A percentile compares a stretch with the other conserved stretches of the same genome.
These are phyloP conservation scores for Lentinula sp. DNA, from an alignment of 768 basidiomycete species.

Conservation along the genomic window DNA sequence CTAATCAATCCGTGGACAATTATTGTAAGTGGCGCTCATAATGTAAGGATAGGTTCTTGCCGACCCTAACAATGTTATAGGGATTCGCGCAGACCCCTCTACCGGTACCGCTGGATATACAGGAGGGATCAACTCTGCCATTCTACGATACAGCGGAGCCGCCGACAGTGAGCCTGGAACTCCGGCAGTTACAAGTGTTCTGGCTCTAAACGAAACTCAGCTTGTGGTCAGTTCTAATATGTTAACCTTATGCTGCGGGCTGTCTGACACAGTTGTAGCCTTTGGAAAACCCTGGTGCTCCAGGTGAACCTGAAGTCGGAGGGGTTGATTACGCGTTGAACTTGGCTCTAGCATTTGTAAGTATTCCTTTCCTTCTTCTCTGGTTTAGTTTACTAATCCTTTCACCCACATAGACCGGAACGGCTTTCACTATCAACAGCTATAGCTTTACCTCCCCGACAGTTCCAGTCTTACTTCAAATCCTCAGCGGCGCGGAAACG, in stretches of 20 bases:
- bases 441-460: slow-evolving; percentile 29
- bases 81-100: slow-evolving; percentile 28
- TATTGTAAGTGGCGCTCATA: slow-evolving; percentile 23
- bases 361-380: not conserved
- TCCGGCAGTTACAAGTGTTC: not conserved
- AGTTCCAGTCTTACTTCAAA: slow-evolving; percentile 51
- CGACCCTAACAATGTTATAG: slow-evolving; percentile 3
- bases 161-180: slow-evolving; percentile 23
- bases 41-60: not conserved
- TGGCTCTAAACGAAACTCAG: slow-evolving; percentile 20
- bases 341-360: slow-evolving; percentile 14
- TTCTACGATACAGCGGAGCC: slow-evolving; percentile 34
- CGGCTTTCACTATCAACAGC: slow-evolving; percentile 24
- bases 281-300: slow-evolving; percentile 16
- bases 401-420: not conserved
- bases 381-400: not conserved
- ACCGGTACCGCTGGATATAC: slow-evolving; percentile 21
- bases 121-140: slow-evolving; percentile 27
- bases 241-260: not conserved
- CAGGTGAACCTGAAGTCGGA: slow-evolving; percentile 25
- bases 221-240: slow-evolving; percentile 10
- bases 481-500: slow-evolving; percentile 45
- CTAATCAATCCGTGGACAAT: slow-evolving; percentile 29
- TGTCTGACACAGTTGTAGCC: slow-evolving; percentile 3
- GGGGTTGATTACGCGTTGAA: slow-evolving; percentile 21